phyloP scores from a whole-genome alignment of 202 grass and related monocot species.

The Alloteropsis angusta region DNA sequence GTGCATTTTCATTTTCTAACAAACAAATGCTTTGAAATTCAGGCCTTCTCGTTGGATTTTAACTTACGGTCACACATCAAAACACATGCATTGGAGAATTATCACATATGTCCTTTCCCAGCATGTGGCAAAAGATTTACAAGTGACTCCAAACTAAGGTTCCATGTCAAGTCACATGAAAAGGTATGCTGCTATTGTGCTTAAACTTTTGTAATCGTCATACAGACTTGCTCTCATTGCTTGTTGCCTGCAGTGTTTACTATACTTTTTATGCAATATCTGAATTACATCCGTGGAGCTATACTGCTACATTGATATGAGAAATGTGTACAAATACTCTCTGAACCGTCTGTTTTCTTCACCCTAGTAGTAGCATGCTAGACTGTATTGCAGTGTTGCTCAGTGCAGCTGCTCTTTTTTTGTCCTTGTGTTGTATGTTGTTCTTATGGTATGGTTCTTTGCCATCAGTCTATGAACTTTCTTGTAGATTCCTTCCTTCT shows the following conservation, averaged over 20 bases:
- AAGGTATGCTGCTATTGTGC: constrained; percentile 42
- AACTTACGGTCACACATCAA: constrained; percentile 73
- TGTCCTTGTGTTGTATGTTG: background rate
- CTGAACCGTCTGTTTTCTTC: background rate
- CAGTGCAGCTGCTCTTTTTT: background rate
- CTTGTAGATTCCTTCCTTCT: background rate
- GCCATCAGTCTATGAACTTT: background rate
- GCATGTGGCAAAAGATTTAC: constrained; percentile 80
- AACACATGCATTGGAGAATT: constrained; percentile 80
- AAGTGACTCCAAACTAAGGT: constrained; percentile 73
- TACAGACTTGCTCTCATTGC: background rate
- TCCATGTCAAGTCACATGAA: constrained; percentile 68
- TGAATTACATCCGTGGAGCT: background rate
- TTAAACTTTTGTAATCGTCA: constrained; percentile 1
- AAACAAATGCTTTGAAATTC: constrained; percentile 23
- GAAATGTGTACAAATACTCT: background rate
- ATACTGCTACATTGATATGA: background rate
- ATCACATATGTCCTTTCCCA: constrained; percentile 75
- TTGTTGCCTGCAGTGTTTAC: background rate
- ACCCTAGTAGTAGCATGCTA: background rate
- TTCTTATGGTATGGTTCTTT: background rate
- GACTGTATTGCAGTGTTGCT: background rate
- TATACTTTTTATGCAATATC: background rate
- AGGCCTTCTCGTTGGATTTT: constrained; percentile 99
- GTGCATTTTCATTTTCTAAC: background rate